phyloP scores from a whole-genome alignment of 1,284 basidiomycete species.

The Clitocybe nebularis region DNA sequence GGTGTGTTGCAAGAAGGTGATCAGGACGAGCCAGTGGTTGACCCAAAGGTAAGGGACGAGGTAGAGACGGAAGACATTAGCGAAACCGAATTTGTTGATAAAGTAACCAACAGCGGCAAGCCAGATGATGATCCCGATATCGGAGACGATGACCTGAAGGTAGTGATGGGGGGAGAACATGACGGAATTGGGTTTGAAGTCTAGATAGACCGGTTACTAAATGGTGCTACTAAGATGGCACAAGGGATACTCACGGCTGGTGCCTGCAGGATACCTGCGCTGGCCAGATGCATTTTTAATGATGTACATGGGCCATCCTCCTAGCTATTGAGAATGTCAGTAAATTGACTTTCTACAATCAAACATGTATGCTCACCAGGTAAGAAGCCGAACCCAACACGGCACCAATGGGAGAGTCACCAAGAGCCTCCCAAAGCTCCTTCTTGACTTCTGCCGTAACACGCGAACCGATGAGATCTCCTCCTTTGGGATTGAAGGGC shows the following conservation, averaged over 20 bases:
- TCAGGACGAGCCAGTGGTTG: constrained; percentile 89
- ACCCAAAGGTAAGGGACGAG: constrained; percentile 88
- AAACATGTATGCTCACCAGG: constrained; percentile 48
- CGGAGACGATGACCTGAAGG: constrained; percentile 79
- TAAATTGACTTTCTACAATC: neutral
- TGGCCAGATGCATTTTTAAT: constrained; percentile 88
- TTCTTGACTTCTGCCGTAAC: constrained; percentile 71
- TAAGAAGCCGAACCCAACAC: constrained; percentile 65
- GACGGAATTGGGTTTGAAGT: constrained; percentile 78
- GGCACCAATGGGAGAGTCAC: constrained; percentile 89
- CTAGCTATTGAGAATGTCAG: constrained; percentile 43
- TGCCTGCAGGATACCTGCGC: constrained; percentile 74
- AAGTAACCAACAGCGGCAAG: constrained; percentile 57
- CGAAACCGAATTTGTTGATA: constrained; percentile 67
- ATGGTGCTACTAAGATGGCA: neutral
- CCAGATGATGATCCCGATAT: constrained; percentile 80
- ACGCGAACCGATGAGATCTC: constrained; percentile 66
- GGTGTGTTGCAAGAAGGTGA: constrained; percentile 97
- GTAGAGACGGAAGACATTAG: constrained; percentile 79
- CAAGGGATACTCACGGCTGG: constrained; percentile 71
- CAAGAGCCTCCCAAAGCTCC: constrained; percentile 85
- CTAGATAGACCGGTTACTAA: constrained; percentile 31
- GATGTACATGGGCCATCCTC: constrained; percentile 89
- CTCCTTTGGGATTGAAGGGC: constrained; percentile 60
- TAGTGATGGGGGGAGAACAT: constrained; percentile 89